Evolutionary conservation across 2,329 filamentous ascomycete genomes (phyloP), one percentile per base, ranked within the genome.

Genomic region (Colletotrichum trifolii): DNA sequence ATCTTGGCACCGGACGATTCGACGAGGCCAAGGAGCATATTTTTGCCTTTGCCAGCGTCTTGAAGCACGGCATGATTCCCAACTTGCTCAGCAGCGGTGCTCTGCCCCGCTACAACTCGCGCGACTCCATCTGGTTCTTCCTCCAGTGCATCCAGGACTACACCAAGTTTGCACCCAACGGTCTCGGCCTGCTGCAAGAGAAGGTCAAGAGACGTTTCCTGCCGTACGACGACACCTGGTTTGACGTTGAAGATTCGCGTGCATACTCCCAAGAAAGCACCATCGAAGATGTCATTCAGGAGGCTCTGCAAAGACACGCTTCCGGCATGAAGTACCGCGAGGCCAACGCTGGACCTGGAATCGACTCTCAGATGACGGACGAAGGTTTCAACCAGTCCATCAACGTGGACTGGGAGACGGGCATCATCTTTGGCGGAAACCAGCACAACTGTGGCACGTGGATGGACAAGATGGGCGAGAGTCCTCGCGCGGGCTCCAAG

Each of bases 401-500:
- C 70, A 87, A 91, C 65, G 92, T 97, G 10, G 95, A 99, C 75
- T 98, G 95, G 95, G 82, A 86, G 38, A 96, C 89, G 6, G 96
- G 96, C 25, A 87, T 99, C 68, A 90, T 99, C 63, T 97, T 96
- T 73, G 96, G 96, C 60, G 96, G 96, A 39, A 98, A 93, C 73
- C 94, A 97, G 74, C 85, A 82, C 79, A 99, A 99, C 78, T 99
- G 96, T 72, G 96, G 96, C 56, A 99, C 96, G 1, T 99, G 96
- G 96, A 97, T 97, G 94, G 96, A 99, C 83, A 99, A 99, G 85
- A 99, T 99, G 96, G 96, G 96, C n/a, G 96, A 99, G 77, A 97
- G 94, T 68, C 89, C 92, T 69, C 92, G 90, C 67, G 96, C 96
- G 13, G 91, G 91, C 64, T 97, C 90, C 73, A 98, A 97, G 81